Base-by-base conservation (phyloP, 164 flowering plant genomes). In the Malania oleifera region DNA sequence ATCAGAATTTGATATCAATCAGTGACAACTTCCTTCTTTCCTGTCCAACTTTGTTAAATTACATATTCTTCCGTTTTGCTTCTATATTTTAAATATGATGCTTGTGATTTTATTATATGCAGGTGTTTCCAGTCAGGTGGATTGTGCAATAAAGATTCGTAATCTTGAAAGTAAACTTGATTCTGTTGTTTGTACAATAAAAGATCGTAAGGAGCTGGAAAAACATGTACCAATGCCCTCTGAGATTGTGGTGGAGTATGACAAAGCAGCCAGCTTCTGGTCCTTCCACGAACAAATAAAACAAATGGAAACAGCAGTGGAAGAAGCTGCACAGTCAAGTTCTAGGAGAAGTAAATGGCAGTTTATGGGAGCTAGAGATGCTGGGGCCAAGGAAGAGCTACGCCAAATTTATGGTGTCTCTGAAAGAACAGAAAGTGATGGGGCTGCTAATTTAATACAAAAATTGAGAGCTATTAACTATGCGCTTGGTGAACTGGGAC, bases 291-390 rank as follows among this genome's bases (percentile, higher is more conserved):
- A 93, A 61, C 82, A 86, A 70, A 83, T 93, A 70, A 90, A 93
- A 65, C 91, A 82, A 67, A 85, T 93, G 81, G 97, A 88, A 73
- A 51, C 68, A 29, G 86, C 76, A 54, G 97, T 93, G 46, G 97
- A 86, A 68, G 86, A 83, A 67, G 97, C 96, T 66, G 96, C 97
- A 52, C 83, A 73, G 57, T 70, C 86, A 34, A 85, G 99, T 68
- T 82, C 88, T 37, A 81, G 85, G 68, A 86, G 79, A 77, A 93
- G 96, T 63, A 93, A 93, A 65, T 93, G 99, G 99, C 96, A 93
- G 54, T 88, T 93, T 69, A 93, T 93, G 99, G 99, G 99, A 63
- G 99, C 99, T 14, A 83, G 99, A 75, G 99, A 93, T 86, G 99
- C 99, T 55, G 99, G 99, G 59, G 81, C 93, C 10, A 93, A 85